Base-by-base conservation (phyloP, 192 early-diverging fungal genomes). In the Rhizophagus clarus region DNA sequence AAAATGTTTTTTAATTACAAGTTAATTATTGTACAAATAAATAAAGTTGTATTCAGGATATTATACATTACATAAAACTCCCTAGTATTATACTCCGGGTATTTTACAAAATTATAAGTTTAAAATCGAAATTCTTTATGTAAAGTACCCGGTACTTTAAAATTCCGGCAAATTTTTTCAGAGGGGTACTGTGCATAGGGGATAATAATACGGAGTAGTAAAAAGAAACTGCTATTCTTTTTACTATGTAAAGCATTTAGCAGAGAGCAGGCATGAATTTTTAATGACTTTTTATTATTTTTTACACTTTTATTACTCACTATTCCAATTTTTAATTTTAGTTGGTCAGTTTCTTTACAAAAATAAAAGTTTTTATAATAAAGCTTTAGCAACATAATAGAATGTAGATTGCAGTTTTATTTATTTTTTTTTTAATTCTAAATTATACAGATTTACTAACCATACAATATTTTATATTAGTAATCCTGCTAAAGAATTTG, bases 351-450 rank as follows among this genome's bases (percentile, higher is more conserved):
- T 17, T 49, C 8, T 51, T 56, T 56, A 56, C 51, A 56, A 56
- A 56, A 49, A 37, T 37, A n/a, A 37, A 49, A 49, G 47, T 47
- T 47, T 47, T 47, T 10, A 12, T 12, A 51, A 51, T 51, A 56
- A 56, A 20, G 5, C 22, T 56, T 56, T 15, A 0, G 4, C 1
- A 4, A 17, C 49, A 4, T 51, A 68, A 68, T 31, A 68, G 66
- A 68, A 28, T 17, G 66, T 28, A 67, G 66, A 29, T 67, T 68
- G 67, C 67, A 68, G 67, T 68, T 68, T 68, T 24, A 68, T 68
- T 20, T 37, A 32, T 68, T 29, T 68, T 29, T 29, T 68, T 67
- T 67, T 67, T 67, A 67, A 67, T 67, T 67, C 4, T 34, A 67
- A 67, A 67, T 67, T 34, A 31, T 28, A 31, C 10, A 67, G 17